These are phyloP conservation scores for Pichia cephalocereana DNA, from an alignment of 805 yeast species.

Conservation along the genomic window DNA sequence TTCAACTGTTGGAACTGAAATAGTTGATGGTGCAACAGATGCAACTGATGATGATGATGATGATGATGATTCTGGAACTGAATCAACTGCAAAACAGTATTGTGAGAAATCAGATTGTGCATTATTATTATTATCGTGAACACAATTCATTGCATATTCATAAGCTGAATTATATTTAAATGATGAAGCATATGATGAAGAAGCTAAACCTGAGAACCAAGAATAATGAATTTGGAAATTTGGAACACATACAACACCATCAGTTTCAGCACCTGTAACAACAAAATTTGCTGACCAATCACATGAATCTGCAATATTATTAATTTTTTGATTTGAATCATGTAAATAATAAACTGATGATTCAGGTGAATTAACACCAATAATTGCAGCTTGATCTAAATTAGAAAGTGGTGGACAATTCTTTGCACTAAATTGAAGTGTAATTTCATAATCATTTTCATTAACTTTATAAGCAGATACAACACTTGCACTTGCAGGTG, in stretches of 20 bases:
- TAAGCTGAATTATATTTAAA: conserved; percentile 13
- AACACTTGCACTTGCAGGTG: conserved; percentile 12
- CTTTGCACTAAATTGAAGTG: conserved; percentile 11
- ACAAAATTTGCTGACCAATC: conserved; percentile 22
- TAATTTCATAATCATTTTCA: conserved; percentile 10
- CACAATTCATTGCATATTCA: conserved; percentile 22
- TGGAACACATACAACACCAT: conserved; percentile 16
- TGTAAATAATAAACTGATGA: conserved; percentile 15
- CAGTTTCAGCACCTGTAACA: conserved; percentile 14
- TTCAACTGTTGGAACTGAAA: background rate
- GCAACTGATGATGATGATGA: background rate
- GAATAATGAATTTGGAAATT: conserved; percentile 25
- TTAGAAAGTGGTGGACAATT: conserved; percentile 10
- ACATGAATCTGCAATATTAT: conserved; percentile 17
- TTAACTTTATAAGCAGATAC: conserved; percentile 9
- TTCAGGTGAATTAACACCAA: conserved; percentile 23
- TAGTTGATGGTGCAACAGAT: background rate
- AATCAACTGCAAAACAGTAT: conserved; percentile 11
- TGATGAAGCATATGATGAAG: conserved; percentile 2
- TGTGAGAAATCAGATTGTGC: conserved; percentile 22
- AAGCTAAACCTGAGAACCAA: conserved; percentile 21
- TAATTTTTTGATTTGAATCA: conserved; percentile 17
- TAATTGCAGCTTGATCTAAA: conserved; percentile 21
- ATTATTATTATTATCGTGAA: conserved; percentile 19
- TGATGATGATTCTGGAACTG: background rate